Evolutionary conservation across 2,329 filamentous ascomycete genomes (phyloP), one percentile per base, ranked within the genome.

Genomic region (Exophiala calicioides): DNA sequence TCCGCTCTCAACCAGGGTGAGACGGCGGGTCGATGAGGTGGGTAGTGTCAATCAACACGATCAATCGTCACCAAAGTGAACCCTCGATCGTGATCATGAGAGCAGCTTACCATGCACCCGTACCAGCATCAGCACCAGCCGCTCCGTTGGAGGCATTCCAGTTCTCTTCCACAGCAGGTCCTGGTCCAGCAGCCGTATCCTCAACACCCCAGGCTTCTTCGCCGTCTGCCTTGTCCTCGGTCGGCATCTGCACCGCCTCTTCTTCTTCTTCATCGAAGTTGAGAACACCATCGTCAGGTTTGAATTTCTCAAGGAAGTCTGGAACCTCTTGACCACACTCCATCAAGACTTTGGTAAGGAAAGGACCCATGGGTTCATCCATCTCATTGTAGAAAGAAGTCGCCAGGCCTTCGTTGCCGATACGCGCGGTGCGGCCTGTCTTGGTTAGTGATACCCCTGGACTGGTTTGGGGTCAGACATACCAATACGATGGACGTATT

Each of bases 401-500:
- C 0, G 93, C 90, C 4, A 90, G 71, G 13, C 93, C 93, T 33
- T 79, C 77, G 58, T 95, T 87, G 2, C 93, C 93, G 62, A 96
- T 96, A 42, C 93, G 88, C 44, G 88, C 93, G 58, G 93, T 98
- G 51, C 93, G 90, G 53, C 93, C 86, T 89, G 50, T 40, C 1
- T 29, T 15, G 21, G 42, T 36, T 38, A 50, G 44, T 18, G 36
- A 35, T 16, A 39, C 13, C 21, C 19, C 9, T 24, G 18, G 16
- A 44, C 15, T 33, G 16, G 20, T 24, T 7, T 7, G 23, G 13
- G 13, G 20, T 19, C 27, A 5, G 12, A 62, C 76, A 69, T 80
- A 88, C 86, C 93, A 63, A 97, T 97, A 9, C 93, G 88, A 63
- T 98, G 93, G 19, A 86, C 83, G 60, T 97, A 98, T 65, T 97